Evolutionary conservation across 2,329 filamentous ascomycete species (phyloP).

Genomic region (Penicillium sp.): DNA sequence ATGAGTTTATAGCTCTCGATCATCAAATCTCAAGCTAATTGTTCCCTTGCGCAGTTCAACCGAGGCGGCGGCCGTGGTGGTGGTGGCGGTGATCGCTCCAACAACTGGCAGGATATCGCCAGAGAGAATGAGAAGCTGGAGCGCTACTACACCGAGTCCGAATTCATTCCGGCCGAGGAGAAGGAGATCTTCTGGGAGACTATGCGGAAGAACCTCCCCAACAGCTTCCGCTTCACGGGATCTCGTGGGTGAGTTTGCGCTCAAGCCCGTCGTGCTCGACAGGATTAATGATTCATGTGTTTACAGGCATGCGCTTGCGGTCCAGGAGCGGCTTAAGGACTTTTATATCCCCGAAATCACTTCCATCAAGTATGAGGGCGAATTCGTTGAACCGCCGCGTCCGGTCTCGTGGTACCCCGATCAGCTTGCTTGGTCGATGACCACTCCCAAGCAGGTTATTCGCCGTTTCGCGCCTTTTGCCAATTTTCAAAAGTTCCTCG

Average conservation of each 20-base stretch:
- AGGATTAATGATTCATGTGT: constrained; percentile 8
- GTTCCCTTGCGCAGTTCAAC: constrained; percentile 26
- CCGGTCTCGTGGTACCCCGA: constrained; percentile 91
- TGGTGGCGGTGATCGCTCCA: constrained; percentile 34
- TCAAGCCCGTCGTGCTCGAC: no score
- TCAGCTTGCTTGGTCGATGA: constrained; percentile 94
- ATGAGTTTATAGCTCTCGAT: not conserved
- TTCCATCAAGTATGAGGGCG: constrained; percentile 76
- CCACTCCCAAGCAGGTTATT: constrained; percentile 91
- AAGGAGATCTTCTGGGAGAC: constrained; percentile 76
- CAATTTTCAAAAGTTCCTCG: constrained; percentile 94
- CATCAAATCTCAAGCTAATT: constrained; percentile 7
- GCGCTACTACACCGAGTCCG: constrained; percentile 73
- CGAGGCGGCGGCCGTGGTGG: constrained; percentile 44
- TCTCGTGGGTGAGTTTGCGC: constrained; percentile 66
- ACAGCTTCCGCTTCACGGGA: constrained; percentile 95
- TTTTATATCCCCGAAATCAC: constrained; percentile 88
- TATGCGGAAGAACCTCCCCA: constrained; percentile 78
- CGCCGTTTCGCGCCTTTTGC: constrained; percentile 91
- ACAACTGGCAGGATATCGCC: constrained; percentile 56
- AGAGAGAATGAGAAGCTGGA: constrained; percentile 83
- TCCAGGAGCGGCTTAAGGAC: constrained; percentile 80
- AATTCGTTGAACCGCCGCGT: constrained; percentile 71
- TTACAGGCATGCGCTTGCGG: constrained; percentile 75
- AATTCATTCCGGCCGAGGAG: constrained; percentile 72